Percentiles rank a stretch among this genome's conserved stretches.
phyloP scores from a whole-genome alignment of 371 early-diverging fungal genomes.

The Phascolomyces articulosus region DNA sequence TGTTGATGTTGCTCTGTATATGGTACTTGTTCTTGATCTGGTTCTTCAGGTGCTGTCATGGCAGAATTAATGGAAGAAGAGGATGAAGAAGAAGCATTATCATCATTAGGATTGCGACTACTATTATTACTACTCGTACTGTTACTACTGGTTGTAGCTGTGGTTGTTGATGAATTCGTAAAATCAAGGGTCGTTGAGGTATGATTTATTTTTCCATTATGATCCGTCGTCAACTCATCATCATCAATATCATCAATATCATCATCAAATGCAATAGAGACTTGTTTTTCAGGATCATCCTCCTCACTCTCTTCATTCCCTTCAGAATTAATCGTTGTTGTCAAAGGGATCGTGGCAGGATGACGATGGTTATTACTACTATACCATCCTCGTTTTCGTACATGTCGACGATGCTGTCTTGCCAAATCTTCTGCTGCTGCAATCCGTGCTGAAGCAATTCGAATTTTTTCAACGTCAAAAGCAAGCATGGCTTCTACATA shows the following conservation, averaged over 20 bases:
- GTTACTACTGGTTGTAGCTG: too few relatives aligned
- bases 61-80: neutral
- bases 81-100: too few relatives aligned
- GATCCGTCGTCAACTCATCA: too few relatives aligned
- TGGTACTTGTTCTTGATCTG: neutral
- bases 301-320: too few relatives aligned
- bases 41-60: conserved; percentile 15
- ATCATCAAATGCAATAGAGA: neutral
- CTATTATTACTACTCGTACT: too few relatives aligned
- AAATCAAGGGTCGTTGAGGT: neutral
- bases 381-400: conserved; percentile 26
- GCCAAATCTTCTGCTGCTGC: conserved; percentile 39
- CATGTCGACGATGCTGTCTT: conserved; percentile 36
- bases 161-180: too few relatives aligned
- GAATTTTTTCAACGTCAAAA: conserved; percentile 42
- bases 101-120: too few relatives aligned
- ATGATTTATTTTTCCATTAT: neutral
- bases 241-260: neutral
- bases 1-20: neutral
- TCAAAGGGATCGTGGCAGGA: neutral
- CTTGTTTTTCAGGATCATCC: too few relatives aligned
- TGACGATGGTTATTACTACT: neutral
- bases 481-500: conserved; percentile 56
- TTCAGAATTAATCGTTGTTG: neutral
- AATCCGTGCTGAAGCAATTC: conserved; percentile 43